Evolutionary conservation across 2,329 filamentous ascomycete species (phyloP).

Genomic region (Nigrospora oryzae): DNA sequence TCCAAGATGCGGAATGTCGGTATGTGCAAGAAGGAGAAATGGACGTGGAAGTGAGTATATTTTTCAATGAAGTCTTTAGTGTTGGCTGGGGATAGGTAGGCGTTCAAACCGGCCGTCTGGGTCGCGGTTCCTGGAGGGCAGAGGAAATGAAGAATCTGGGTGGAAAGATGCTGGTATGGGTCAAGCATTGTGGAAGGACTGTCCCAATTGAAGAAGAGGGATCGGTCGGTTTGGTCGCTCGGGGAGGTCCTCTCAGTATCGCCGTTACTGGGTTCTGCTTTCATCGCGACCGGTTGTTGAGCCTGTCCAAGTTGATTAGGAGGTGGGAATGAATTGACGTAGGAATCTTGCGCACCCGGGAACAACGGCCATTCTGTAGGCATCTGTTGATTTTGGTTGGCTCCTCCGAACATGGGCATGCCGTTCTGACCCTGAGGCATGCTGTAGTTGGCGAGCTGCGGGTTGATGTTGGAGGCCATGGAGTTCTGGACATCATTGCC

Average conservation of each 20-base stretch:
- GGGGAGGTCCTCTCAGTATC: slow-evolving; percentile 38
- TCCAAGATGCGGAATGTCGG: slow-evolving; percentile 61
- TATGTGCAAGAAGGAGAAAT: slow-evolving; percentile 66
- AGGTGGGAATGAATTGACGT: slow-evolving; percentile 53
- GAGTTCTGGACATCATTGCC: slow-evolving; percentile 47
- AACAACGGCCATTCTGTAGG: slow-evolving; percentile 71
- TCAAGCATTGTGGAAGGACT: slow-evolving; percentile 37
- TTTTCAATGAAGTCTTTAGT: slow-evolving; percentile 63
- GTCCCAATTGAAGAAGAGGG: slow-evolving; percentile 40
- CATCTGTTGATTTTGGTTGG: slow-evolving; percentile 53
- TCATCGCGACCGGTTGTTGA: slow-evolving; percentile 52
- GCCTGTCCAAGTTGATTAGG: slow-evolving; percentile 56
- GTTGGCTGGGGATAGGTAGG: slow-evolving; percentile 59
- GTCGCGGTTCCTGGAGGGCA: slow-evolving; percentile 47
- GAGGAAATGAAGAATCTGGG: slow-evolving; percentile 48
- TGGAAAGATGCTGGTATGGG: slow-evolving; percentile 45
- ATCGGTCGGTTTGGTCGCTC: slow-evolving; percentile 28
- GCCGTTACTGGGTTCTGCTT: slow-evolving; percentile 51
- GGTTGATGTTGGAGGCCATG: slow-evolving; percentile 55
- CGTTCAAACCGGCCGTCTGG: slow-evolving; percentile 44
- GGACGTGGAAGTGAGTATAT: slow-evolving; percentile 65
- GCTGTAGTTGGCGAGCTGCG: slow-evolving; percentile 56
- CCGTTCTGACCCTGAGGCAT: slow-evolving; percentile 55
- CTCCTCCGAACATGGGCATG: slow-evolving; percentile 54
- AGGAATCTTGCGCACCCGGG: slow-evolving; percentile 56